Evolutionary conservation across 805 yeast genomes (phyloP), one percentile per base, ranked within the genome.

Genomic region (Schizosaccharomyces japonicus): DNA sequence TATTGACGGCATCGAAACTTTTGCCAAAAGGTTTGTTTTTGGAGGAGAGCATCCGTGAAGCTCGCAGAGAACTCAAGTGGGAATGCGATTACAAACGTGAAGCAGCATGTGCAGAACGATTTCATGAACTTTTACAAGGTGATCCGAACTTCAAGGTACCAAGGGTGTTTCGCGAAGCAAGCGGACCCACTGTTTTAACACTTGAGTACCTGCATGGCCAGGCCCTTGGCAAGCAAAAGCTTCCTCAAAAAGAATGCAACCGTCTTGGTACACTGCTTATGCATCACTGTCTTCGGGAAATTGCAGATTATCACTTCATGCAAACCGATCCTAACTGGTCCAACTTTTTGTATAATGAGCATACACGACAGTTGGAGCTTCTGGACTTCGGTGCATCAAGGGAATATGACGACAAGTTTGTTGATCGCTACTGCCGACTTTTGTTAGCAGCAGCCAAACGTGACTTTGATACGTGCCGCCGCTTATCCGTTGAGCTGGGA

Each of bases 291-390:
- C 65, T 90, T 45, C 67, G 71, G 54, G 98, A 90, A 63, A 80
- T 90, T 60, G 81, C 84, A 11, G 66, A 72, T 54, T 85, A 79
- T 65, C 72, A 71, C 56, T 87, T 78, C 64, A 90, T 90, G 98
- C 98, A 90, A 64, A 87, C 96, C 1, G 98, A 90, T 64, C 98
- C 98, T 47, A 90, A 90, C 61, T 90, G 98, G 98, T 95, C 98
- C 42, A 90, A 90, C 61, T 90, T 90, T 64, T 63, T 90, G 50
- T 84, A 80, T 65, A 84, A 90, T 57, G 67, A 67, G 30, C 54
- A 65, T n/a, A 75, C 84, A 1, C 63, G 71, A 25, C 75, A 78
- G 60, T 74, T 90, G 49, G 95, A 87, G 61, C 66, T 90, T 49
- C 66, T 90, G 48, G 98, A 90, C 63, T 90, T 90, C 63, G 98